Evolutionary conservation across 306 rosid genomes (phyloP), one percentile per base, ranked within the genome.

Genomic region (Urtica urens): DNA sequence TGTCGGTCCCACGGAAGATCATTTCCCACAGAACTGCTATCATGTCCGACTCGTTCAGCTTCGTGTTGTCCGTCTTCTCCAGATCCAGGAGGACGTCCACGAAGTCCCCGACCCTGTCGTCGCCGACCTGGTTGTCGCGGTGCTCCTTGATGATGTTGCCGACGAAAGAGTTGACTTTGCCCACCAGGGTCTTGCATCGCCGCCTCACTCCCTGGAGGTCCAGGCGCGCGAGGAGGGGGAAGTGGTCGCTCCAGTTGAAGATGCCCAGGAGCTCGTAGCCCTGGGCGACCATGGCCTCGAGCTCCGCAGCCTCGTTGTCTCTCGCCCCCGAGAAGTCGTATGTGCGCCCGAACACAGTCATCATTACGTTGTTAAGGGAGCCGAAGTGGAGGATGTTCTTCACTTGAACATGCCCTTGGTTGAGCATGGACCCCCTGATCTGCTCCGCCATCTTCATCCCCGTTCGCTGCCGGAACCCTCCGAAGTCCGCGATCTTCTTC

Each of bases 1-100:
- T 73, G 29, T 73, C 79, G 3, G 75, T 64, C 29, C 79, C 79
- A 51, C 75, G 31, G 27, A 73, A 73, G 3, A 73, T 69, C 79
- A 73, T 73, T 34, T 73, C 79, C 77, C 72, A 65, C 1, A 71
- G 69, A 51, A 71, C 69, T 11, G 72, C 77, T n/a, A 65, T 52
- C 77, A 71, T 65, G 25, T 71, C 77, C n/a, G 72, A 60, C 23
- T 65, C 69, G 18, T 39, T 24, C 25, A 71, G 72, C 5, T 61
- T 35, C 15, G 4, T 35, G 40, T 5, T 60, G 17, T 66, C 62
- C 6, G 62, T 51, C 0, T 51, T 23, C 40, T 56, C 72, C 49
- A 66, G 34, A 24, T 56, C 65, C 46, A 71, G 72, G 28, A 71
- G 33, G 14, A 71, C 69, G 29, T 71, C 77, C 14, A 71, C 77